Evolutionary conservation across 2,329 filamentous ascomycete genomes (phyloP), one percentile per base, ranked within the genome.

Genomic region (Colletotrichum ledebouriae): DNA sequence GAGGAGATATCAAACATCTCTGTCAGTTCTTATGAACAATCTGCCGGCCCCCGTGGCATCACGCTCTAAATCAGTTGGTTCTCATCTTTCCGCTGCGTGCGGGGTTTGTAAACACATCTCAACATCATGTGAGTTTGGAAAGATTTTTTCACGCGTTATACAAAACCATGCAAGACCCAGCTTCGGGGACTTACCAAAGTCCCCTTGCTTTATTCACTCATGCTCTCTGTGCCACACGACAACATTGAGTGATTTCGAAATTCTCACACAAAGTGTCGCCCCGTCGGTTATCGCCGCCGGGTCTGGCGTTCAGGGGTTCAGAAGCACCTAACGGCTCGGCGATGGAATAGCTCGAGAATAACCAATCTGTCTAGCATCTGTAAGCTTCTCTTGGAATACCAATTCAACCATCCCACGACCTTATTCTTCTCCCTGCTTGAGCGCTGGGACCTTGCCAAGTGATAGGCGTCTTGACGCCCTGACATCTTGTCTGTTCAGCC

Each of bases 371-470:
- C 25, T 25, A 25, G 25, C 25, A 25, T 25, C 25, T 25, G 25
- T 25, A 25, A 25, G 25, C 25, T 49, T 46, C 17, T 50, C 25
- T 12, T 42, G 25, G 44, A 9, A 34, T 17, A 50, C 9, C 25
- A 50, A 17, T 29, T 17, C n/a, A 46, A 25, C 25, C 25, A 41
- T 20, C 47, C 22, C 17, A 15, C 25, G 20, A 9, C 33, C 25
- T 29, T 20, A 39, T 11, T 7, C 22, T 25, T 55, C 41, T 34
- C 49, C 22, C 20, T 22, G 13, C n/a, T 37, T 33, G 33, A 65
- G 61, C 41, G 39, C 55, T 56, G 47, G 29, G 47, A 33, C 61
- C n/a, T 33, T 65, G 47, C 61, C 41, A 65, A 60, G 60, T 17
- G 33, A 65, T 22, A 22, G 56, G 25, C 25, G 37, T 59, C 41